Base-by-base conservation (phyloP, 495 filamentous ascomycete species). In the Hypoxylon fuscum region DNA sequence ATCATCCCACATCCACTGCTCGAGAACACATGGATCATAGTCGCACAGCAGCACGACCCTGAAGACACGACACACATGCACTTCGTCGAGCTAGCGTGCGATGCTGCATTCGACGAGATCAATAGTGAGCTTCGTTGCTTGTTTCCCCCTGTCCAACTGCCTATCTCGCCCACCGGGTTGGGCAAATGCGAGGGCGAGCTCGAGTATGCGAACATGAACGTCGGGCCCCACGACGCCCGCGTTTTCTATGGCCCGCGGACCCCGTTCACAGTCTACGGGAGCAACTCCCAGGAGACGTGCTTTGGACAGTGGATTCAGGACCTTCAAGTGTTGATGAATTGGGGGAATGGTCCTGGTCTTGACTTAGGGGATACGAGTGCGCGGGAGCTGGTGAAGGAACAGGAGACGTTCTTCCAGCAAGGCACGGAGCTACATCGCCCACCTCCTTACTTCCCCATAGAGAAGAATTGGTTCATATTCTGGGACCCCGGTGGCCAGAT, bases 381-480 rank as follows among this genome's bases (percentile, higher is more conserved):
- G 5, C 41, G 22, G 11, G 44, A 43, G 25, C n/a, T n/a, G 12
- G 14, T 5, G 18, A 22, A 43, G 14, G 34, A 49, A 11, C 14
- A 31, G 14, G 44, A 58, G 15, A 21, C 4, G 1, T 15, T 23
- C 8, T 84, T 82, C 55, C 58, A 62, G 0, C 34, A 49, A 12
- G 74, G 69, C 1, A 81, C 74, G 0, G 82, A 84, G 59, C 63
- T 86, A 7, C 76, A 77, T 29, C 74, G 82, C 1, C 81, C 80
- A 2, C 32, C 27, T 4, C 71, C 76, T 2, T 78, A 68, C 49
- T 40, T 44, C 5, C 22, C 60, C 6, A 34, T 84, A 3, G 82
- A 86, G 68, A 85, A 85, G 77, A 84, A 86, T 57, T 86, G 75
- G 73, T 84, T 86, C 35, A 20, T 81, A 7, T 86, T 84, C 69